Evolutionary conservation across 2,329 filamentous ascomycete genomes (phyloP), one percentile per base, ranked within the genome.

Genomic region (Biscogniauxia mediterranea): DNA sequence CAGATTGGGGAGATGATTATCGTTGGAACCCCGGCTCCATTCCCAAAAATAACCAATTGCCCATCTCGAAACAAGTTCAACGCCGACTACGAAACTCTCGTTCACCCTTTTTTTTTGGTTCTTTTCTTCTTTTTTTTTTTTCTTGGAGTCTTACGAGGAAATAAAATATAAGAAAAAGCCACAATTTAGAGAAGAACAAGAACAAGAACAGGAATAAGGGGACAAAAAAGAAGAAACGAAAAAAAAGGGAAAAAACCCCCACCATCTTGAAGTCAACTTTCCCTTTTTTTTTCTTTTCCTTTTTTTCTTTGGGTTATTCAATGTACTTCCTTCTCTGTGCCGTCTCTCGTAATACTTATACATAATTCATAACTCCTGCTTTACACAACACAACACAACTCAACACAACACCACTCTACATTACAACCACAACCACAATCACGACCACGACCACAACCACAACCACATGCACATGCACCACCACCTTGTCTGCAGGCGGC

Each of bases 401-500:
- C 17, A 50, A 3, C 20, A 19, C 46, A 23, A 23, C 23, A 23
- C 23, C 23, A 23, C 23, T 3, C 5, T 23, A 23, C 23, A 23
- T 23, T 23, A 23, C 5, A 23, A 23, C 23, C 23, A 23, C 23
- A 23, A 23, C 23, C 23, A 23, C 23, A 5, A 23, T 23, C 23
- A 23, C 23, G 5, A 49, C 42, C 42, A 49, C 23, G 5, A 23
- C 23, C 23, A 23, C 23, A 23, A 23, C 23, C 51, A 19, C 52
- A 56, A 26, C 50, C 46, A 25, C 60, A 46, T 59, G 58, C 50
- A 42, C 52, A 54, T 62, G 28, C 23, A 23, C 23, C 23, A 23
- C 60, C 50, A 53, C 23, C 23, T 59, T 42, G 52, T 56, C 57
- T 46, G 32, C 26, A 21, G 60, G 56, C 55, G 57, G 52, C 50